Evolutionary conservation across 176 grass and related monocot genomes (phyloP), one percentile per base, ranked within the genome.

Genomic region (Oryza meridionalis): DNA sequence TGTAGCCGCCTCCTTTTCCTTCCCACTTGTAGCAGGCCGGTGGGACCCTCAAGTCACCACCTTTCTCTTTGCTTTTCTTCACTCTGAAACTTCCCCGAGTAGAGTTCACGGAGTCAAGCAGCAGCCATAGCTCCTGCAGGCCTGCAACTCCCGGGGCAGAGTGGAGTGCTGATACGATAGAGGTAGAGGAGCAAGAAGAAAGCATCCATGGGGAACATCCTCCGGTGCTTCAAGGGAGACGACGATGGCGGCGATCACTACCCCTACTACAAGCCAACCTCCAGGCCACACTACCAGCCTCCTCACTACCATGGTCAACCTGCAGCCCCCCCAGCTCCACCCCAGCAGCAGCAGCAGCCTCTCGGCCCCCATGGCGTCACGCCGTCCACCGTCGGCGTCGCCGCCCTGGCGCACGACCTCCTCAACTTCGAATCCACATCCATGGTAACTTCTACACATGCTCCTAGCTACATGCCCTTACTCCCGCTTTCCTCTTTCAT

Each of bases 201-300:
- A 62, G 47, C 1, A 40, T 75, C 81, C 62, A 89, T 85, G 88
- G 82, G 87, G 11, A 89, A 81, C 77, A 76, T 85, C 77, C 77
- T 81, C 49, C 51, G 11, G 51, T 53, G 77, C 69, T 67, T 67
- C 31, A 32, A 50, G 44, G 84, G 75, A 35, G 58, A 75, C 3
- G 68, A 38, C 2, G 45, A 22, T 6, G 58, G 33, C 6, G 82
- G 3, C 12, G 65, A 85, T 47, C 19, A 63, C 51, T 64, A 84
- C 17, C 82, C 73, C 46, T 69, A 78, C 66, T 85, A 85, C 82
- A 12, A 17, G 9, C 68, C 35, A 2, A 42, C 0, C 17, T 70
- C 68, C 35, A 70, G 35, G 19, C 67, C 67, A 17, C 27, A 24
- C 43, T 51, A 51, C 50, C 50, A 5, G 5, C 50, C 50, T 53